A percentile compares a stretch with the other conserved stretches of the same genome.
Conservation (phyloP, 208 protist genomes). For the Spongospora subterranea region DNA sequence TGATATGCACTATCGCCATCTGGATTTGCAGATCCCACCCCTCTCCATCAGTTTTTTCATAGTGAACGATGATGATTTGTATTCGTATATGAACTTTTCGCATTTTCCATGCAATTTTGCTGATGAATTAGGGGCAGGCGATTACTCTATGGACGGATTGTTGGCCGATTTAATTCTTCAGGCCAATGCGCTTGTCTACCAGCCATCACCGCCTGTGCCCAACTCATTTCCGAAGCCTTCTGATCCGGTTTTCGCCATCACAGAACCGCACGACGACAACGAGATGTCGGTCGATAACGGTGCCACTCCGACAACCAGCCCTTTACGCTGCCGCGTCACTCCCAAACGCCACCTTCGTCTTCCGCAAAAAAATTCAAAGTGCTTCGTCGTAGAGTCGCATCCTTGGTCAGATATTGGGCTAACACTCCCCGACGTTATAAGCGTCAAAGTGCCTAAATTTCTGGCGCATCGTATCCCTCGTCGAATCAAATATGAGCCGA, state of each 20-base stretch:
- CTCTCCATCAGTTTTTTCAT: neutral
- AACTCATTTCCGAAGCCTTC: neutral
- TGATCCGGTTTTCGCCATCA: no score
- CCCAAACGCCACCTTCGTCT: neutral
- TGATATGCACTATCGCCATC: neutral
- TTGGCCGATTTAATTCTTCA: neutral
- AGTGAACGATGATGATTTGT: neutral
- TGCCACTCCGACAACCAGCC: no score
- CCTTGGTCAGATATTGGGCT: neutral
- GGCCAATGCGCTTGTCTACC: neutral
- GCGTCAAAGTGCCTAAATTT: neutral
- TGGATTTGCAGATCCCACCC: neutral
- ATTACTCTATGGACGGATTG: neutral
- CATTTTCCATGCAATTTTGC: neutral
- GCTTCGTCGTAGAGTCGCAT: neutral
- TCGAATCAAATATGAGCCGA: neutral
- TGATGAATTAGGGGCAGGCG: neutral
- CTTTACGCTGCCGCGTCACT: neutral
- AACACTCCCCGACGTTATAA: neutral
- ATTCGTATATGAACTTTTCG: neutral
- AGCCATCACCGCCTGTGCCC: neutral
- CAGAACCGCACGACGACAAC: no score
- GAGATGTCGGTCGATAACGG: no score
- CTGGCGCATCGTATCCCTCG: neutral
- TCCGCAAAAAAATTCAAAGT: no score